Percentiles rank a stretch among this genome's conserved stretches.
Evolutionary conservation across 1,284 basidiomycete genomes (phyloP).

Genomic region (Ustilago esculenta): DNA sequence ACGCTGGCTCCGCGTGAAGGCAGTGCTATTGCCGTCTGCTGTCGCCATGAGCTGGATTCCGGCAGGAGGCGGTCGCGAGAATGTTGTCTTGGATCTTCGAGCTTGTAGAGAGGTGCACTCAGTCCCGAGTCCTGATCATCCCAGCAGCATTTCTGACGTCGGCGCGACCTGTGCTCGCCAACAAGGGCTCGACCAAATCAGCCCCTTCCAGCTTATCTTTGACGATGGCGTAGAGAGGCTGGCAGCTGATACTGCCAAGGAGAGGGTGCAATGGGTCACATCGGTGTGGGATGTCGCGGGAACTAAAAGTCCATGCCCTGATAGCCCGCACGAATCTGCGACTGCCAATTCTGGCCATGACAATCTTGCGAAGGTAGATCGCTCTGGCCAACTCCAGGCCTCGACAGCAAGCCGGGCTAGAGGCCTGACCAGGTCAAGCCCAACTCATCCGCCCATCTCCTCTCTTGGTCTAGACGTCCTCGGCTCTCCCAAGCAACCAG

Average conservation of each 20-base stretch:
- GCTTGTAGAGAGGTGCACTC: constrained; percentile 60
- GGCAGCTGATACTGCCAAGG: constrained; percentile 51
- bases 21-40: constrained; percentile 50
- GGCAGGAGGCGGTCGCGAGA: constrained; percentile 53
- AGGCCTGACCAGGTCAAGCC: constrained; percentile 8
- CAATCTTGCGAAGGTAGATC: background rate
- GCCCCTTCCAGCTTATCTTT: constrained; percentile 61
- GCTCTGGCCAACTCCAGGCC: background rate
- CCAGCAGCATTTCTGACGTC: constrained; percentile 43
- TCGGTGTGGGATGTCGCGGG: constrained; percentile 38
- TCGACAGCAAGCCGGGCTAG: constrained; percentile 7
- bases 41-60: constrained; percentile 63
- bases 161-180: constrained; percentile 45
- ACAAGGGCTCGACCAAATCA: constrained; percentile 48
- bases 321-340: constrained; percentile 18
- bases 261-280: constrained; percentile 56
- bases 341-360: constrained; percentile 21
- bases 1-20: constrained; percentile 55
- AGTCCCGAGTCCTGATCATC: constrained; percentile 54
- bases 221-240: constrained; percentile 62
- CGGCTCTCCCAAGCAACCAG: constrained; percentile 17
- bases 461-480: constrained; percentile 7
- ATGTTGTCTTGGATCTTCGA: constrained; percentile 53
- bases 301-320: constrained; percentile 5
- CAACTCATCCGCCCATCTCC: constrained; percentile 6